Base-by-base conservation (phyloP, 805 yeast species). In the Tetrapisispora arboricola region DNA sequence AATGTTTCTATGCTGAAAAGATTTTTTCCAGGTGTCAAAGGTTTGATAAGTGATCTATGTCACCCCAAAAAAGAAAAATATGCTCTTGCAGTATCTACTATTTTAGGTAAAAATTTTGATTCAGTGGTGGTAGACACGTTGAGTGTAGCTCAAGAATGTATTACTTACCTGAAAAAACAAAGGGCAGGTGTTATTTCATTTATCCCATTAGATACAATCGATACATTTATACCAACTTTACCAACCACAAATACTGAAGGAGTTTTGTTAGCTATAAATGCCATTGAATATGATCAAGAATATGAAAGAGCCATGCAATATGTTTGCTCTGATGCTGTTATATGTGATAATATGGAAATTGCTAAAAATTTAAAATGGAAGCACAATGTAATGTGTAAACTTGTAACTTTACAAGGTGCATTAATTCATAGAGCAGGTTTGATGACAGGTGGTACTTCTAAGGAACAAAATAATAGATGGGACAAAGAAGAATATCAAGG, bases 391-490 rank as follows among this genome's bases (percentile, higher is more conserved):
- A 71, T 71, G 37, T 76, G 75, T 31, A 86, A 84, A 57, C 64
- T 83, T 37, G 94, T 88, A 2, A 75, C 95, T 0, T 53, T 85
- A 12, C 86, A 85, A 38, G 98, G 98, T 2, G 75, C 90, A 0
- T 67, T 87, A 24, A 83, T 92, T 36, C 86, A 85, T 55, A 78
- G 76, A 52, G 79, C 90, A 4, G 95, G 95, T 6, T 68, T 87
- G 28, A 85, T 92, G 94, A 82, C 96, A 8, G 96, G 96, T 58
- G 96, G 96, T 49, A 64, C 69, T 22, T 68, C 76, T 6, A 67
- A 68, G n/a, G 67, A 67, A 30, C 55, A 49, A 17, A 55, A 58
- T 22, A 67, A 70, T 42, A 70, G 74, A 47, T 85, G 94, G 94
- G 86, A 79, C 57, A 85, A 81, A 53, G 71, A 74, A 32, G 84